Conservation (phyloP, 306 rosid genomes). For the Styphnolobium japonicum region DNA sequence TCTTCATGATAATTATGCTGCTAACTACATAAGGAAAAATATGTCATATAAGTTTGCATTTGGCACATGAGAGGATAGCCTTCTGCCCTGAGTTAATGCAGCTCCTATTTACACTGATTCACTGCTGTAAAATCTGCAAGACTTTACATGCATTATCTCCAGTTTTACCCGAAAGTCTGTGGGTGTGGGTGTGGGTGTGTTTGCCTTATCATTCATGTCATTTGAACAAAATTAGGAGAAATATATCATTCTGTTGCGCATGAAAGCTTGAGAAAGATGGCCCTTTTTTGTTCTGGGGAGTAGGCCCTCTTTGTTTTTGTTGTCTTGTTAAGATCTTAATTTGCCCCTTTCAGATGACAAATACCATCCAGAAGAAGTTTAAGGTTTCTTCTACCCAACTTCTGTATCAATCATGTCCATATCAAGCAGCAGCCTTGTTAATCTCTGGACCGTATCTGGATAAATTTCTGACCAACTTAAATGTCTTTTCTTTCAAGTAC, state of each 20-base stretch:
- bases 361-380: conserved; percentile 87
- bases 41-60: background rate
- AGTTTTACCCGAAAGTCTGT: background rate
- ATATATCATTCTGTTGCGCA: background rate
- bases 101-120: background rate
- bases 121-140: background rate
- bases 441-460: conserved; percentile 84
- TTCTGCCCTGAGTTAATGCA: background rate
- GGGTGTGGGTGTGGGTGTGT: background rate
- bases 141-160: background rate
- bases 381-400: conserved; percentile 96
- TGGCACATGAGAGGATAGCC: background rate
- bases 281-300: background rate
- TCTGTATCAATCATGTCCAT: conserved; percentile 87
- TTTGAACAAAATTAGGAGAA: background rate
- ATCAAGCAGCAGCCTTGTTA: conserved; percentile 78
- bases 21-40: background rate
- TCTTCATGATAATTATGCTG: background rate
- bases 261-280: background rate
- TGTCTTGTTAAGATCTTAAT: conserved; percentile 54
- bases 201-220: background rate
- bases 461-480: conserved; percentile 62
- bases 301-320: background rate
- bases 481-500: conserved; percentile 79
- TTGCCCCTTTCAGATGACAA: conserved; percentile 74